Conservation (phyloP, 345 rosid species). For the Salix koriyanagi region DNA sequence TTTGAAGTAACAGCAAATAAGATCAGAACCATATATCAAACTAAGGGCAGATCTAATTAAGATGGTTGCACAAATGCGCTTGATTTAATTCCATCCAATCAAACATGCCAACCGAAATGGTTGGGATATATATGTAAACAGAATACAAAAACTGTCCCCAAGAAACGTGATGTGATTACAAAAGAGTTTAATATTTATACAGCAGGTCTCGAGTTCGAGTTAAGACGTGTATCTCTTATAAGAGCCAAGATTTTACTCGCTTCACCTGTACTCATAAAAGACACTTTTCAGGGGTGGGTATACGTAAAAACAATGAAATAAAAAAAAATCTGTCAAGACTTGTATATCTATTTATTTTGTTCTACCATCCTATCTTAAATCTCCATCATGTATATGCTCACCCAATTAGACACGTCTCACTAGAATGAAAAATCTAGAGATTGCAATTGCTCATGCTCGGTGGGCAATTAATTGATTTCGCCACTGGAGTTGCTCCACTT, state of each 20-base stretch:
- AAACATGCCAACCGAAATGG: background rate
- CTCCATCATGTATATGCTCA: background rate
- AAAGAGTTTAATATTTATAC: too few species aligned
- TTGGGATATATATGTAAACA: background rate
- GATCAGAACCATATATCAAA: background rate
- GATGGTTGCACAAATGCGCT: background rate
- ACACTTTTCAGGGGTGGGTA: background rate
- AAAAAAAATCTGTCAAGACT: background rate
- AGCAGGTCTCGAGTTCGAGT: too few species aligned
- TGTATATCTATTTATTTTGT: background rate
- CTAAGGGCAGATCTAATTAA: background rate
- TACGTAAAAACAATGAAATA: background rate
- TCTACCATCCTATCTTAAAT: background rate
- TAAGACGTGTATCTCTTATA: too few species aligned
- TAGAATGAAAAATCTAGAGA: background rate
- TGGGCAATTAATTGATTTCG: slow-evolving; percentile 23
- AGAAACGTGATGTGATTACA: too few species aligned
- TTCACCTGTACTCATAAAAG: too few species aligned
- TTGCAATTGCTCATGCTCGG: slow-evolving; percentile 9
- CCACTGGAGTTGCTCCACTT: slow-evolving; percentile 25
- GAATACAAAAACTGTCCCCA: background rate
- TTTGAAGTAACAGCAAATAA: background rate
- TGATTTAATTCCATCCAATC: background rate
- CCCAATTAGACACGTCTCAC: background rate
- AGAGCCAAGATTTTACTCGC: too few species aligned